Conservation (phyloP, 2,329 filamentous ascomycete species). For the Didymella glomerata region DNA sequence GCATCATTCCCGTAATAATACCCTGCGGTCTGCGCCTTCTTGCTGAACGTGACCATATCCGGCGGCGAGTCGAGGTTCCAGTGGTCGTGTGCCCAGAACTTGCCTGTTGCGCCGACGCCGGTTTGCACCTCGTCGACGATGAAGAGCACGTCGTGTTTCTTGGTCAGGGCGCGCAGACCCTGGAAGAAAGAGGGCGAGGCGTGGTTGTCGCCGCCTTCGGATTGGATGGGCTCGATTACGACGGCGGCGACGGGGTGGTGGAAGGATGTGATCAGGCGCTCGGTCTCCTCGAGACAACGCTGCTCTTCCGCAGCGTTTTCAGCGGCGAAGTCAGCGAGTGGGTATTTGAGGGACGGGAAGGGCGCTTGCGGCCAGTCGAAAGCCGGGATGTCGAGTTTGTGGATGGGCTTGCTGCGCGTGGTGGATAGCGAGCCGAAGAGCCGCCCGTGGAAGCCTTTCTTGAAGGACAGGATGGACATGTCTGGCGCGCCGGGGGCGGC, state of each 20-base stretch:
- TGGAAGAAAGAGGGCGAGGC: slow-evolving; percentile 88
- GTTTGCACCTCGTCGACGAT: slow-evolving; percentile 97
- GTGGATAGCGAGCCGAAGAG: slow-evolving; percentile 88
- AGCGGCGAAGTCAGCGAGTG: slow-evolving; percentile 77
- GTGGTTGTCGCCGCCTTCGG: slow-evolving; percentile 94
- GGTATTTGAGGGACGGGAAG: slow-evolving; percentile 87
- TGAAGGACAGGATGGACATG: slow-evolving; percentile 89
- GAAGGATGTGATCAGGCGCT: slow-evolving; percentile 80
- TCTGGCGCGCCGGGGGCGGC: slow-evolving; percentile 78
- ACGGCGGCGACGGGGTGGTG: slow-evolving; percentile 82
- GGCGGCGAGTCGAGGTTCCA: slow-evolving; percentile 82
- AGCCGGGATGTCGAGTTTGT: slow-evolving; percentile 93
- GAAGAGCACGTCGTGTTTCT: slow-evolving; percentile 72
- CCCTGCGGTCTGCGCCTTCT: slow-evolving; percentile 93
- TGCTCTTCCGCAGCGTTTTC: slow-evolving; percentile 86
- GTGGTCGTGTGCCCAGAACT: slow-evolving; percentile 97
- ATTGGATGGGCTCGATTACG: slow-evolving; percentile 89
- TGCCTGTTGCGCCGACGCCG: slow-evolving; percentile 88
- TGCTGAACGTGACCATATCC: slow-evolving; percentile 94
- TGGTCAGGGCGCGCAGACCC: slow-evolving; percentile 80
- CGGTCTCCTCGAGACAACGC: slow-evolving; percentile 81
- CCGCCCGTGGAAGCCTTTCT: slow-evolving; percentile 86
- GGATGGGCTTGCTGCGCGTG: slow-evolving; percentile 90
- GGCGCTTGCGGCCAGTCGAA: slow-evolving; percentile 94
- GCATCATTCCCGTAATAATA: slow-evolving; percentile 88